Evolutionary conservation across 2,329 filamentous ascomycete species (phyloP), one percentile per base, ranked within the genome.

Genomic region (Fusarium veterinarium): DNA sequence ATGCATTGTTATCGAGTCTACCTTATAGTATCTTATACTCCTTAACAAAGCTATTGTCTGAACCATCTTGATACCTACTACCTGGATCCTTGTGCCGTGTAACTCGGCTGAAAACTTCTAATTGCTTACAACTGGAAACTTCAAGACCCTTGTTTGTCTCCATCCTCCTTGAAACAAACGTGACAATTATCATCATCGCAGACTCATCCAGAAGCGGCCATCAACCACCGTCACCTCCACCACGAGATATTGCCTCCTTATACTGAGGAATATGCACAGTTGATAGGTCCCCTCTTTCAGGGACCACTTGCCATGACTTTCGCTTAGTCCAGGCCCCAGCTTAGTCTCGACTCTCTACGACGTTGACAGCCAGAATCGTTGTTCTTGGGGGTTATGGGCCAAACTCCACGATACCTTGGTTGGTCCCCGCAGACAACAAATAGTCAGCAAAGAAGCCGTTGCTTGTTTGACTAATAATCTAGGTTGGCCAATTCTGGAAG

Each of bases 221-320:
- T 70, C 51, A 57, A 67, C 69, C 65, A 69, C 69, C 69, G 69
- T 60, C 33, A 57, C 41, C 56, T 71, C 69, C 63, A 64, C 62
- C 30, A 40, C 48, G 23, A 65, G 38, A 52, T 53, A 19, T 25
- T 25, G 19, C 30, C 8, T 31, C 20, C 17, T 35, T 31, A 31
- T 55, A 55, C 28, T 46, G 17, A 20, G 25, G 23, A 28, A 48
- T 12, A 60, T 41, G 42, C 25, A 35, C 37, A 41, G 28, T 40
- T 33, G 53, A 46, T 38, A 59, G 59, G 40, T n/a, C n/a, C 46
- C 46, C 30, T 37, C 25, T 33, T 60, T 40, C 38, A 41, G 55
- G 58, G 56, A 48, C 64, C 37, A 64, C 30, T 30, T 57, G 40
- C 53, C 31, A 48, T 37, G 31, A 17, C 28, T 57, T 42, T 56